Base-by-base conservation (phyloP, 1,284 basidiomycete species). In the Phellopilus nigrolimitatus region DNA sequence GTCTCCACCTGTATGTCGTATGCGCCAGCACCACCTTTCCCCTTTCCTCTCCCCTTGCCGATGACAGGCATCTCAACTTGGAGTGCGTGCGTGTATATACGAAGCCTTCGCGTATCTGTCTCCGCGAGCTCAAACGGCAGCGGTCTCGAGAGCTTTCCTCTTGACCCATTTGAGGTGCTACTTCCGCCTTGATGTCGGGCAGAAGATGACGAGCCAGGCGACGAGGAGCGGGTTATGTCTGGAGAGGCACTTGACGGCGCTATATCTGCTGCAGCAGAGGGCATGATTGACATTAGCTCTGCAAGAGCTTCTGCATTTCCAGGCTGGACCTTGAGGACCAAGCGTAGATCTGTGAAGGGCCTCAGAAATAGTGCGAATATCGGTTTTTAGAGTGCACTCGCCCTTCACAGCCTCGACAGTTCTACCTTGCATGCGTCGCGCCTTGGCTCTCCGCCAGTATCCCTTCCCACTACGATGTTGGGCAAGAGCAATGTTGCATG, bases 401-500 rank as follows among this genome's bases (percentile, higher is more conserved):
- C 82, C 82, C 70, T 74, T 73, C 19, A 78, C 72, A 1, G 83
- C 83, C n/a, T 81, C 82, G n/a, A 78, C 72, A 2, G 66, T 64
- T 34, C 69, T 70, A 3, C 73, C 74, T 46, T 80, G 71, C 72
- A 82, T 82, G 57, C 71, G 75, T 33, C 79, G 69, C 0, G 83
- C 81, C 42, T 78, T 79, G 2, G 81, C 81, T 27, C 83, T 75
- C 22, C 83, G 73, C 63, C 74, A 86, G 53, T 80, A 73, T 1
- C 80, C 83, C 60, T 86, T 86, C 38, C 76, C 74, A 51, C 79
- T 84, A 36, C 71, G 70, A 56, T 86, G 83, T 56, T 84, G 82
- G 27, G 67, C 59, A 8, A 86, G 68, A 1, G 82, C 80, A 53
- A 71, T 68, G 2, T 80, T 76, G 56, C 83, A 86, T 1, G 83